These are phyloP conservation scores for Aspergillus ustus DNA, from an alignment of 2,329 filamentous ascomycete species.

Conservation along the genomic window DNA sequence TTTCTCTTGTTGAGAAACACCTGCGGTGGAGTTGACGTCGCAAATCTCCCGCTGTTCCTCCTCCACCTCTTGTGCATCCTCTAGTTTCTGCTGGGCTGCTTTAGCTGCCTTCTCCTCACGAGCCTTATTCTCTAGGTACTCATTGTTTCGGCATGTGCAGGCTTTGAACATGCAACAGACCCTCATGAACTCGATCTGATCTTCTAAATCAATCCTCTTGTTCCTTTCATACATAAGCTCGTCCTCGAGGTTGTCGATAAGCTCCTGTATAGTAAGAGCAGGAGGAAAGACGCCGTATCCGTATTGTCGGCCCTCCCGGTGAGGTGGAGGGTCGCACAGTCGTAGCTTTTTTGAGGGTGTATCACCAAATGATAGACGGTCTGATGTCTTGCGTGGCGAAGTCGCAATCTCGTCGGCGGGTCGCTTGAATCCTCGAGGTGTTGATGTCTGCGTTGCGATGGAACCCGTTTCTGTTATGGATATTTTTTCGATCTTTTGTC, in stretches of 20 bases:
- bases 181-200: conserved; percentile 58
- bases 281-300: conserved; percentile 11
- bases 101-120: conserved; percentile 41
- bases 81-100: conserved; percentile 32
- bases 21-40: background rate
- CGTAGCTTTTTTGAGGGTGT: conserved; percentile 35
- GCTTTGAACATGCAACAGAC: conserved; percentile 55
- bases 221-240: conserved; percentile 57
- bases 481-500: conserved; percentile 32
- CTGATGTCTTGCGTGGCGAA: conserved; percentile 18
- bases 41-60: background rate
- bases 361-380: conserved; percentile 2
- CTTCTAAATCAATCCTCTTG: conserved; percentile 57
- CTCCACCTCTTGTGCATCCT: conserved; percentile 5
- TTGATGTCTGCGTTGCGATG: conserved; percentile 35
- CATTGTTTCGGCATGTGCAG: conserved; percentile 53
- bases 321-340: conserved; percentile 36
- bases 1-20: background rate
- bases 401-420: conserved; percentile 35
- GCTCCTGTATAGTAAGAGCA: conserved; percentile 43
- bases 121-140: conserved; percentile 44
- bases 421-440: conserved; percentile 41
- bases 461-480: conserved; percentile 40
- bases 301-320: conserved; percentile 32
- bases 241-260: conserved; percentile 51